These are phyloP conservation scores for Vigna radiata DNA, from an alignment of 306 rosid species.

Conservation along the genomic window DNA sequence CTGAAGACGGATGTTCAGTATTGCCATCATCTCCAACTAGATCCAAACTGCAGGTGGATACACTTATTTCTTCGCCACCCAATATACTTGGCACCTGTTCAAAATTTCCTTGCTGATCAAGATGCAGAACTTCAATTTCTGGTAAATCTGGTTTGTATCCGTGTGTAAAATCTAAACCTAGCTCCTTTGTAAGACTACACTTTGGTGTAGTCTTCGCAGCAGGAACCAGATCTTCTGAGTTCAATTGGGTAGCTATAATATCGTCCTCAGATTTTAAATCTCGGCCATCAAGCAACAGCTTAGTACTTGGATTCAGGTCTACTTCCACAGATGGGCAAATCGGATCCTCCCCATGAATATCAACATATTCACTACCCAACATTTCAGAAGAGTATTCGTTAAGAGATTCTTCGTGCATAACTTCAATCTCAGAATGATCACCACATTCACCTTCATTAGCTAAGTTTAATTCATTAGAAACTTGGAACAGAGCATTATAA, in stretches of 20 bases:
- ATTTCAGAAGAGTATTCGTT: slow-evolving; percentile 49
- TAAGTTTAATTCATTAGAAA: slow-evolving; percentile 50
- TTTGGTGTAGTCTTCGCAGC: slow-evolving; percentile 36
- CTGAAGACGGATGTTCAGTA: slow-evolving; percentile 47
- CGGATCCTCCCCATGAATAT: slow-evolving; percentile 52
- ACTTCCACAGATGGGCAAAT: slow-evolving; percentile 45
- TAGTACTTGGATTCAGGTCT: slow-evolving; percentile 43
- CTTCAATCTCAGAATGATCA: slow-evolving; percentile 44
- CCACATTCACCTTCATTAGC: slow-evolving; percentile 50
- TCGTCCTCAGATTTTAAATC: slow-evolving; percentile 45
- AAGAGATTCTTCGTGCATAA: slow-evolving; percentile 47
- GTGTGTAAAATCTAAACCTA: slow-evolving; percentile 37
- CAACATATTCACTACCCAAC: slow-evolving; percentile 43
- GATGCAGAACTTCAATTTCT: slow-evolving; percentile 45
- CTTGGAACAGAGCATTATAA: slow-evolving; percentile 46
- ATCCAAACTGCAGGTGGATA: slow-evolving; percentile 46
- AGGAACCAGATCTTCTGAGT: slow-evolving; percentile 50
- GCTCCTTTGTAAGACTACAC: slow-evolving; percentile 39
- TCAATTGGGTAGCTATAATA: slow-evolving; percentile 43
- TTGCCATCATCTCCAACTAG: slow-evolving; percentile 46
- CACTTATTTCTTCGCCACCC: slow-evolving; percentile 49
- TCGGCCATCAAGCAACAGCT: slow-evolving; percentile 38
- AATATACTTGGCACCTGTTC: slow-evolving; percentile 50
- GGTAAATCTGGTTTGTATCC: slow-evolving; percentile 47
- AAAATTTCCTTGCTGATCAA: slow-evolving; percentile 38